Base-by-base conservation (phyloP, 2,329 filamentous ascomycete species). In the Talaromyces sp. region DNA sequence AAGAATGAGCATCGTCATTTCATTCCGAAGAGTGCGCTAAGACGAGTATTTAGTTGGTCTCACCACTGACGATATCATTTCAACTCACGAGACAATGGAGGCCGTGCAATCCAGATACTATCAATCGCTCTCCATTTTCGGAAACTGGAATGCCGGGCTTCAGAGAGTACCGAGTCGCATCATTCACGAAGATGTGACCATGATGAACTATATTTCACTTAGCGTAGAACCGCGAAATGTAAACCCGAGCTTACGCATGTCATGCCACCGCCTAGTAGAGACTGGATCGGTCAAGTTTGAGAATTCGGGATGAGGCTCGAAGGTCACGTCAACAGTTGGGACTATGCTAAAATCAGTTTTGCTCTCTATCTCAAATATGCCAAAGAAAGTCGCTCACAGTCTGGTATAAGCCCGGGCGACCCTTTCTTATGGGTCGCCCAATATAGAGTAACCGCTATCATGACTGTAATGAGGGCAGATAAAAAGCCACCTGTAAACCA, bases 1-100 rank as follows among this genome's bases (percentile, higher is more conserved):
- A 16, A 61, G 59, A 1, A 61, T 61, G 27, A 61, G 59, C 59
- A 61, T 61, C 19, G 59, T 61, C 59, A 61, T 61, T 61, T 61
- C 59, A 39, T 61, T 61, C 27, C 59, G 27, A 16, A 61, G 10
- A 22, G 59, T 61, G 9, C 41, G 41, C 59, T 61, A 27, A 13
- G 35, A 50, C 22, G 24, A 27, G 27, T 3, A 27, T 27, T 27
- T 27, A 27, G 27, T 27, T 27, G 27, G 27, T 27, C 27, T 27
- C 27, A 27, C 27, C 3, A 27, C 27, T 1, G 6, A 27, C 3
- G 27, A 27, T 27, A 27, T 27, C 27, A 8, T 61, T 43, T 37
- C 19, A 49, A 61, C 59, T 50, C 41, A 61, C 59, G 22, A 61
- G 59, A 16, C 59, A 61, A 50, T 61, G 59, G n/a, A 61, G 59